A percentile compares a stretch with the other conserved stretches of the same genome.
Conservation (phyloP, 1,139 yeast genomes). For the Pneumocystis carinii region DNA sequence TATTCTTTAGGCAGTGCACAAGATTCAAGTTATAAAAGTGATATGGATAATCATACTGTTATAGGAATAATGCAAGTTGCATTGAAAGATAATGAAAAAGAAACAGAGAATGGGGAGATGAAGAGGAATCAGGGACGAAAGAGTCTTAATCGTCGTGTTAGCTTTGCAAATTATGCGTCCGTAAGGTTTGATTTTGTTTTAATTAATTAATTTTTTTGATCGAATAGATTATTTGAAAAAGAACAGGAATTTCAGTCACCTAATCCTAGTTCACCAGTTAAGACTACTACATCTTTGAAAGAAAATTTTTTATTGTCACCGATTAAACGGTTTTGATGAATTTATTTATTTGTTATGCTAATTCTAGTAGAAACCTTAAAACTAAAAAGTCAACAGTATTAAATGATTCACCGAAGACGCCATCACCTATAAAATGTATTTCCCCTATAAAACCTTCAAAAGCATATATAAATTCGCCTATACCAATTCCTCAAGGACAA, state of each 20-base stretch:
- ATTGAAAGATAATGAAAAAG: slow-evolving; percentile 8
- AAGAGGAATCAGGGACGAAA: slow-evolving; percentile 5
- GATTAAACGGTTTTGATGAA: not conserved
- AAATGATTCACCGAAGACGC: slow-evolving; percentile 3
- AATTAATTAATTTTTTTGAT: not conserved
- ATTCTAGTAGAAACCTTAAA: not conserved
- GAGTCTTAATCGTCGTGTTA: slow-evolving; percentile 16
- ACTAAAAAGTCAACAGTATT: not conserved
- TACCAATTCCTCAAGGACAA: not conserved
- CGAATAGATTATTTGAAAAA: slow-evolving; percentile 4
- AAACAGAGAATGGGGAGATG: not conserved
- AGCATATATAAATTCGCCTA: not conserved
- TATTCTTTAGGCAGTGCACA: not conserved
- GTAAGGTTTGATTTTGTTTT: slow-evolving; percentile 8
- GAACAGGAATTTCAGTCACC: slow-evolving; percentile 6
- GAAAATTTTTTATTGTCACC: not conserved
- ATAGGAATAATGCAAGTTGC: slow-evolving; percentile 17
- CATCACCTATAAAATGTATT: slow-evolving; percentile 1
- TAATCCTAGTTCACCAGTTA: not conserved
- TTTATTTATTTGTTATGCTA: not conserved
- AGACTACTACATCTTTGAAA: not conserved
- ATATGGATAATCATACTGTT: slow-evolving; percentile 13
- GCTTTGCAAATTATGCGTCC: slow-evolving; percentile 16
- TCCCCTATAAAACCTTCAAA: slow-evolving; percentile 12
- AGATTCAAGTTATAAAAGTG: not conserved